Percentiles rank a stretch among this genome's conserved stretches.
These are phyloP conservation scores for Xerocomellus intermedius DNA, from an alignment of 768 basidiomycete species.

Conservation along the genomic window DNA sequence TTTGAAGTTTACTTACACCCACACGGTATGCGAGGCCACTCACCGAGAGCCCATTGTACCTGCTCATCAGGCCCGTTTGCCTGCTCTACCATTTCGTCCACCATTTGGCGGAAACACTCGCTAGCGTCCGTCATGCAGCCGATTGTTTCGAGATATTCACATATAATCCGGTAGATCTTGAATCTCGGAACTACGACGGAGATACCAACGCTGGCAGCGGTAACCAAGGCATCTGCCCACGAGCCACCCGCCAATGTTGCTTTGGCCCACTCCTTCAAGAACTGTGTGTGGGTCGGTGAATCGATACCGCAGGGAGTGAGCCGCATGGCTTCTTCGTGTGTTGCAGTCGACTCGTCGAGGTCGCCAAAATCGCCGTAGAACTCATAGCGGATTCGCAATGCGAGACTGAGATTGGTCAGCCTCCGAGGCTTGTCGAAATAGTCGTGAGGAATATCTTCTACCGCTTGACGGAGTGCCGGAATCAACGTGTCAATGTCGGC, in stretches of 20 bases:
- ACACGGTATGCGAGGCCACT: neutral
- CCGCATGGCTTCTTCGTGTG: too few species aligned
- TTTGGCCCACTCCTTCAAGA: too few species aligned
- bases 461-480: neutral
- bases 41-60: neutral
- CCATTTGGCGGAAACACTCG: neutral
- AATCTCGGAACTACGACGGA: neutral
- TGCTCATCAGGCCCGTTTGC: neutral
- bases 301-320: too few species aligned
- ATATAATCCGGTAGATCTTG: neutral
- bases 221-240: too few species aligned
- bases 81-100: neutral
- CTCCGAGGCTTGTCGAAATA: slow-evolving; percentile 4
- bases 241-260: too few species aligned
- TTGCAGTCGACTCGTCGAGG: too few species aligned
- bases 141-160: neutral
- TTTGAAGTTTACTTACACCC: too few species aligned
- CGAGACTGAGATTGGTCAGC: slow-evolving; percentile 10
- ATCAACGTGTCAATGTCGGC: neutral
- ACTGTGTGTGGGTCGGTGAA: too few species aligned
- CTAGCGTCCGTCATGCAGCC: neutral
- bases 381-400: too few species aligned
- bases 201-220: too few species aligned
- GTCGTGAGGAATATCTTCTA: neutral
- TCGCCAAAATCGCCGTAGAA: too few species aligned